These are phyloP conservation scores for Tolypocladium paradoxum DNA, from an alignment of 2,329 filamentous ascomycete genomes.

Conservation along the genomic window DNA sequence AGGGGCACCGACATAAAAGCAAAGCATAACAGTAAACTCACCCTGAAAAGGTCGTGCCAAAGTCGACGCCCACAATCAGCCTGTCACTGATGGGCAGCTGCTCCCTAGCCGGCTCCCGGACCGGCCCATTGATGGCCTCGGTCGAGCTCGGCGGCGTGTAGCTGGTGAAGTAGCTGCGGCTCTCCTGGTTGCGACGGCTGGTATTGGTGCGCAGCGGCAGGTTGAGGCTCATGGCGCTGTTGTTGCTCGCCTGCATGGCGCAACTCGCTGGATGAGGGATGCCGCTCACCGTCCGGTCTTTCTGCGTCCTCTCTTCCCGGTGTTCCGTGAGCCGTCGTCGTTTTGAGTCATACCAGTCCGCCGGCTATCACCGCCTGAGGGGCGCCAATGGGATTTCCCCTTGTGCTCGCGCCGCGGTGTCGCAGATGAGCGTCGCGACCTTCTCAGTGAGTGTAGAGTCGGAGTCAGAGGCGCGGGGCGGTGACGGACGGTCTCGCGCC, in stretches of 20 bases:
- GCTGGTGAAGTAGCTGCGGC: constrained; percentile 44
- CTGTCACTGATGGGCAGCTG: constrained; percentile 45
- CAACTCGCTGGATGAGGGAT: background rate
- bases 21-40: constrained; percentile 26
- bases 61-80: constrained; percentile 69
- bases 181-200: constrained; percentile 41
- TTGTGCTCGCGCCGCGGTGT: too few species aligned
- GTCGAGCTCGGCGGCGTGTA: constrained; percentile 45
- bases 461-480: background rate
- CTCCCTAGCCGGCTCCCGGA: constrained; percentile 44
- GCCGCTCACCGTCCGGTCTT: background rate
- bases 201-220: constrained; percentile 36
- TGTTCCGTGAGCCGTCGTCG: background rate
- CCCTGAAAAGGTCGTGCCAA: constrained; percentile 78
- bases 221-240: constrained; percentile 35
- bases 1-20: background rate
- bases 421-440: background rate
- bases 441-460: background rate
- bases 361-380: background rate
- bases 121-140: constrained; percentile 52
- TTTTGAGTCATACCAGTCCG: background rate
- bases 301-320: background rate
- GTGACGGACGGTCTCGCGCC: background rate
- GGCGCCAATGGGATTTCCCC: background rate
- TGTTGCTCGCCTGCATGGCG: constrained; percentile 1